A percentile compares a stretch with the other conserved stretches of the same genome.
These are phyloP conservation scores for Yarrowia sp. DNA, from an alignment of 805 yeast species.

Conservation along the genomic window DNA sequence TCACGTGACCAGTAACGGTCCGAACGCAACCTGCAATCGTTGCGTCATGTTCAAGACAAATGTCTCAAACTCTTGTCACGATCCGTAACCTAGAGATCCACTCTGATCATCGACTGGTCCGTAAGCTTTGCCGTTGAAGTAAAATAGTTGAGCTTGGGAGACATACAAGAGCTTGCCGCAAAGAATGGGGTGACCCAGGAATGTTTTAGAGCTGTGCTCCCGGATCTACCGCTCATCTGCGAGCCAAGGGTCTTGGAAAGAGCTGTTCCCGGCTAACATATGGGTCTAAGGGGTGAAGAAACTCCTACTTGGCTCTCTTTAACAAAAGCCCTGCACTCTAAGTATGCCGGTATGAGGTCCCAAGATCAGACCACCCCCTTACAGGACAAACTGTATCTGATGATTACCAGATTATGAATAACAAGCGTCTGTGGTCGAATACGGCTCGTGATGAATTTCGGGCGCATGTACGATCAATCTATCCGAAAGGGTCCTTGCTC, in stretches of 20 bases:
- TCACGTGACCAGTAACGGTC: slow-evolving; percentile 7
- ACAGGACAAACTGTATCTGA: too few species aligned
- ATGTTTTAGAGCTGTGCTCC: too few species aligned
- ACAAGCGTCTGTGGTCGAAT: too few species aligned
- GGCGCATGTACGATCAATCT: background rate
- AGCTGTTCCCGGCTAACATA: background rate
- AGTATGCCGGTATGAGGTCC: background rate
- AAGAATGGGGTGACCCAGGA: background rate
- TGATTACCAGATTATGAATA: too few species aligned
- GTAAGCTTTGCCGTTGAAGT: too few species aligned
- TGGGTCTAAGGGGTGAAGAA: background rate
- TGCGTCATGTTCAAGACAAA: slow-evolving; percentile 3
- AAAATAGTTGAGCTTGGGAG: too few species aligned
- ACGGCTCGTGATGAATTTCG: too few species aligned
- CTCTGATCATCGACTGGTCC: background rate
- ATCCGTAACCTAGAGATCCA: background rate
- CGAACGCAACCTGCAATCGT: slow-evolving; percentile 2
- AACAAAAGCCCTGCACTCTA: background rate
- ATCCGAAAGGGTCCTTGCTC: slow-evolving; percentile 3
- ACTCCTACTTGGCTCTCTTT: background rate
- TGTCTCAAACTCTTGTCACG: slow-evolving; percentile 2
- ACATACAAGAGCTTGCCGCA: too few species aligned
- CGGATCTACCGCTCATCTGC: too few species aligned
- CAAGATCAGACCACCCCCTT: background rate
- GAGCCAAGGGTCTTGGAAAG: too few species aligned